Conservation (phyloP, 768 basidiomycete species). For the Termitomyces heimii region DNA sequence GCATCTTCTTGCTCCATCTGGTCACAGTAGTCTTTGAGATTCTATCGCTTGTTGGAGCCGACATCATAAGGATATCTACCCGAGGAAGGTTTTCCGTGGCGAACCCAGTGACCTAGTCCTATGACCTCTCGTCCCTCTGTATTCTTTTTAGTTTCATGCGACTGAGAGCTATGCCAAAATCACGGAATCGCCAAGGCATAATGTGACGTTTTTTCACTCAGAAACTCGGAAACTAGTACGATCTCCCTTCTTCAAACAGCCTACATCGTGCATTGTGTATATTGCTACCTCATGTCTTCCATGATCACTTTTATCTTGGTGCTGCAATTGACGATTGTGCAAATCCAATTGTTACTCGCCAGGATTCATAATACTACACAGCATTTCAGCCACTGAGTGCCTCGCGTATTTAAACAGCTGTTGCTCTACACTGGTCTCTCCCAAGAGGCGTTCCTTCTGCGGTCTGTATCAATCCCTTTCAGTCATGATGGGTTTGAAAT, state of each 20-base stretch:
- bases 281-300: not conserved
- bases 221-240: not conserved
- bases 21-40: not conserved
- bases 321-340: not conserved
- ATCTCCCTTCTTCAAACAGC: not conserved
- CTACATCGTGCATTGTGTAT: not conserved
- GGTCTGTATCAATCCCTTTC: not conserved
- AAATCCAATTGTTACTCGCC: not conserved
- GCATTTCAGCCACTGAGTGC: not conserved
- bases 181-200: not conserved
- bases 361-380: not conserved
- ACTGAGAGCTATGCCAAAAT: too few relatives aligned
- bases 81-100: not conserved
- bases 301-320: not conserved
- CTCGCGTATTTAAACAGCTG: not conserved
- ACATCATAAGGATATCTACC: not conserved
- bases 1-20: not conserved
- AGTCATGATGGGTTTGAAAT: not conserved
- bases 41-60: not conserved
- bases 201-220: not conserved
- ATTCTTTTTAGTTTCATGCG: not conserved
- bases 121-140: not conserved
- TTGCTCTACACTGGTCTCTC: conserved; percentile 12
- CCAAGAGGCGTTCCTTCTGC: conserved; percentile 7
- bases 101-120: not conserved